phyloP scores from a whole-genome alignment of 768 basidiomycete genomes.

The Mycena alexandri region DNA sequence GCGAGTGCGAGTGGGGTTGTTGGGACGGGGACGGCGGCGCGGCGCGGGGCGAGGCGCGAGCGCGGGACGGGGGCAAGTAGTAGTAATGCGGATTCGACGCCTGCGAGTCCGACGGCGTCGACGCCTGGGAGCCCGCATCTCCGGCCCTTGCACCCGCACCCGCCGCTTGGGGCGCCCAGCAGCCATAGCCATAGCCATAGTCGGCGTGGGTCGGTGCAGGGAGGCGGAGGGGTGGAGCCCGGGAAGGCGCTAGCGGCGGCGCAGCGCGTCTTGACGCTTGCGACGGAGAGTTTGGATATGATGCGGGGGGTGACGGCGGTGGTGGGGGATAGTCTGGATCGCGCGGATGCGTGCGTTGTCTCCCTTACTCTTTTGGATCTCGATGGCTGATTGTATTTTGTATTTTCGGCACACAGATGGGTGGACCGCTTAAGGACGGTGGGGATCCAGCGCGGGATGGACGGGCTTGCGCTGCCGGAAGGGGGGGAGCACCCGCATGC shows the following conservation, averaged over 20 bases:
- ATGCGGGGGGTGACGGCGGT: constrained; percentile 90
- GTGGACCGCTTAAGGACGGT: constrained; percentile 84
- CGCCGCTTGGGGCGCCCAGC: background rate
- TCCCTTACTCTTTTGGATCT: constrained; percentile 18
- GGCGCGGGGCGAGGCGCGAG: constrained; percentile 53
- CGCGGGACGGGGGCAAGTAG: constrained; percentile 53
- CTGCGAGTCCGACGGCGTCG: constrained; percentile 43
- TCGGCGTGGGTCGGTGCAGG: constrained; percentile 26
- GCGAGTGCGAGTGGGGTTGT: constrained; percentile 48
- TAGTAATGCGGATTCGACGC: constrained; percentile 29
- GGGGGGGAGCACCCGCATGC: constrained; percentile 20
- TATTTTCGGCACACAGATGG: too few relatives aligned
- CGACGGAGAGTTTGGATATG: constrained; percentile 95
- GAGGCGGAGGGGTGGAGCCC: constrained; percentile 48
- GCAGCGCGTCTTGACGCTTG: constrained; percentile 84
- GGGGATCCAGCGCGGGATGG: constrained; percentile 72
- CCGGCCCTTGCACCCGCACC: constrained; percentile 36
- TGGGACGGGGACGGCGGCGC: constrained; percentile 45
- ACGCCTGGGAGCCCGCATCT: constrained; percentile 45
- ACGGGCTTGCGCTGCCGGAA: constrained; percentile 42
- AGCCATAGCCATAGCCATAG: constrained; percentile 19
- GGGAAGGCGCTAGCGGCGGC: constrained; percentile 80
- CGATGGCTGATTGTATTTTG: constrained; percentile 22
- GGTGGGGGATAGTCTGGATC: constrained; percentile 87
- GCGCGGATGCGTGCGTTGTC: constrained; percentile 81